Conservation (phyloP, 164 flowering plant species). For the Houttuynia cordata region DNA sequence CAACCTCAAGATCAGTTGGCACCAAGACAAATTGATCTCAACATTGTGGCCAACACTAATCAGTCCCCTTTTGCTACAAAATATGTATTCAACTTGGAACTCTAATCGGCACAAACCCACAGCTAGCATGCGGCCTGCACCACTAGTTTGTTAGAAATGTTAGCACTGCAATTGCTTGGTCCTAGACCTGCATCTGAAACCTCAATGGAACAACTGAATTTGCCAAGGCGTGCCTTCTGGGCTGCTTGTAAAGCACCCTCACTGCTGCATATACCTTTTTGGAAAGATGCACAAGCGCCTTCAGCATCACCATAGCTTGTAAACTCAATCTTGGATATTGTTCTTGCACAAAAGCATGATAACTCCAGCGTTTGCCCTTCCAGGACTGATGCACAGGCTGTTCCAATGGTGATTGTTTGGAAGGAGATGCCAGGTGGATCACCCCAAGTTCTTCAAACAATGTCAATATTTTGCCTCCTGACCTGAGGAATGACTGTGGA, state of each 20-base stretch:
- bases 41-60: no score
- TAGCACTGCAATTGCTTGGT: neutral
- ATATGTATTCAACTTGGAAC: neutral
- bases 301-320: conserved; percentile 42
- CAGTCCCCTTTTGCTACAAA: neutral
- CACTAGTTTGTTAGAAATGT: neutral
- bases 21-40: no score
- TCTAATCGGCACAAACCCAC: neutral
- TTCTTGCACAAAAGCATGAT: conserved; percentile 22
- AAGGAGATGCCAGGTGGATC: conserved; percentile 17
- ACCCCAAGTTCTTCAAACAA: conserved; percentile 80
- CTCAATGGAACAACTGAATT: neutral
- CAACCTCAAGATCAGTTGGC: no score
- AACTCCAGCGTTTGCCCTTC: conserved; percentile 28
- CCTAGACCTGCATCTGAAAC: neutral
- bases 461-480: conserved; percentile 39
- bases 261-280: conserved; percentile 24
- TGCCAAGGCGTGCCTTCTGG: conserved; percentile 9
- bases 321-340: conserved; percentile 28
- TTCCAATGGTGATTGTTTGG: neutral
- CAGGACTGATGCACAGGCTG: neutral
- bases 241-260: conserved; percentile 5
- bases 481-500: conserved; percentile 60
- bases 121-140: neutral
- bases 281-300: conserved; percentile 39